These are phyloP conservation scores for Neoboletus subvelutipes DNA, from an alignment of 768 basidiomycete species.

Conservation along the genomic window DNA sequence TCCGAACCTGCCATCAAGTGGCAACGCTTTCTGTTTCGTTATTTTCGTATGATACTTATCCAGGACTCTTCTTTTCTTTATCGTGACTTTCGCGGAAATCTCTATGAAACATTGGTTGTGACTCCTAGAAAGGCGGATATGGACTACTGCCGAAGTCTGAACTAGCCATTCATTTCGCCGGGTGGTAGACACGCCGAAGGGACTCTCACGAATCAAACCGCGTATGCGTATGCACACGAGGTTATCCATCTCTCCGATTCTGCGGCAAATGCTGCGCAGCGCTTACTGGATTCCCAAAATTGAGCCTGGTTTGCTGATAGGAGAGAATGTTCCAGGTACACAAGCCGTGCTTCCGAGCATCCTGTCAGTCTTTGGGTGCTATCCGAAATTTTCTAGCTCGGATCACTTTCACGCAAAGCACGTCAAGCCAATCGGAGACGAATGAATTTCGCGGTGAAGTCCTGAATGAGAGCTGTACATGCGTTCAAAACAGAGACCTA, in stretches of 20 bases:
- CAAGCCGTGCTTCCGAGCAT: no score
- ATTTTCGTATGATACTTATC: no score
- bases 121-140: neutral
- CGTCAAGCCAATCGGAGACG: neutral
- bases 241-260: neutral
- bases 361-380: no score
- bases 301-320: no score
- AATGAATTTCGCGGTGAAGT: neutral
- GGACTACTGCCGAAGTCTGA: neutral
- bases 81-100: neutral
- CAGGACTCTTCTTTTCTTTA: no score
- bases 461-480: neutral
- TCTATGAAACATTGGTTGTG: neutral
- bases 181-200: neutral
- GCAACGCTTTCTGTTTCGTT: neutral
- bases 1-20: neutral
- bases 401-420: neutral
- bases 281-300: neutral
- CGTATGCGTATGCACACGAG: neutral
- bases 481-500: neutral
- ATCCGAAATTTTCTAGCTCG: neutral
- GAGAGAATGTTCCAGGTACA: no score
- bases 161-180: neutral
- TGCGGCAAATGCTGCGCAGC: neutral
- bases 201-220: neutral